These are phyloP conservation scores for Nothophaeocryptopus gaeumannii DNA, from an alignment of 2,329 filamentous ascomycete species.

Conservation along the genomic window DNA sequence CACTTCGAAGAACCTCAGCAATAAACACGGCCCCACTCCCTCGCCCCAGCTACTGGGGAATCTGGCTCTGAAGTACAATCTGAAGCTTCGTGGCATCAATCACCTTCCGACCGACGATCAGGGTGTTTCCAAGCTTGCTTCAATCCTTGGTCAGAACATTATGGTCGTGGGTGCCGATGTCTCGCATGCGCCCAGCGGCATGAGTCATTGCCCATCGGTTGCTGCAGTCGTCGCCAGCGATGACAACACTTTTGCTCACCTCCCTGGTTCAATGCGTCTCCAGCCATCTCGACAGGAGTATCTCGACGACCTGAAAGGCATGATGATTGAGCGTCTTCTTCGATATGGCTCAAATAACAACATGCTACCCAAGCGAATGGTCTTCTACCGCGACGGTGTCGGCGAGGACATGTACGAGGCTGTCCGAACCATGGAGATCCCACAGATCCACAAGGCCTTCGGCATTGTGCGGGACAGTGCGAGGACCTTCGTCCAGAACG, in stretches of 20 bases:
- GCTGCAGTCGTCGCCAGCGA: slow-evolving; percentile 43
- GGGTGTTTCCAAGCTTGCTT: too few relatives aligned
- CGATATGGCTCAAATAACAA: background rate
- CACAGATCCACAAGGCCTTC: background rate
- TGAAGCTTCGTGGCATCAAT: slow-evolving; percentile 3
- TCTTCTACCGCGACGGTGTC: slow-evolving; percentile 40
- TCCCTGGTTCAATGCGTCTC: slow-evolving; percentile 37
- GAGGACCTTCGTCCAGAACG: too few relatives aligned
- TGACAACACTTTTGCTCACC: slow-evolving; percentile 33
- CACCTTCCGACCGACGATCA: background rate
- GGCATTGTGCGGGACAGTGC: too few relatives aligned
- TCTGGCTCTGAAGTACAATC: slow-evolving; percentile 10
- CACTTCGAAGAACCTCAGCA: background rate
- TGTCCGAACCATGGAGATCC: slow-evolving; percentile 6
- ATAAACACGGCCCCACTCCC: too few relatives aligned
- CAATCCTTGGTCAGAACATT: too few relatives aligned
- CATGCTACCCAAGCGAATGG: slow-evolving; percentile 35
- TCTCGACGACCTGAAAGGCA: slow-evolving; percentile 29
- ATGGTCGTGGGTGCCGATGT: slow-evolving; percentile 46
- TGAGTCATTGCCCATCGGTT: slow-evolving; percentile 36
- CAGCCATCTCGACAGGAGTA: slow-evolving; percentile 32
- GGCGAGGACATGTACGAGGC: slow-evolving; percentile 33
- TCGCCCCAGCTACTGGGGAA: background rate
- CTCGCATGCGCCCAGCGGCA: slow-evolving; percentile 37
- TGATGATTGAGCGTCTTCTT: slow-evolving; percentile 31